Base-by-base conservation (phyloP, 495 filamentous ascomycete species). In the Penicillium chermesinum region DNA sequence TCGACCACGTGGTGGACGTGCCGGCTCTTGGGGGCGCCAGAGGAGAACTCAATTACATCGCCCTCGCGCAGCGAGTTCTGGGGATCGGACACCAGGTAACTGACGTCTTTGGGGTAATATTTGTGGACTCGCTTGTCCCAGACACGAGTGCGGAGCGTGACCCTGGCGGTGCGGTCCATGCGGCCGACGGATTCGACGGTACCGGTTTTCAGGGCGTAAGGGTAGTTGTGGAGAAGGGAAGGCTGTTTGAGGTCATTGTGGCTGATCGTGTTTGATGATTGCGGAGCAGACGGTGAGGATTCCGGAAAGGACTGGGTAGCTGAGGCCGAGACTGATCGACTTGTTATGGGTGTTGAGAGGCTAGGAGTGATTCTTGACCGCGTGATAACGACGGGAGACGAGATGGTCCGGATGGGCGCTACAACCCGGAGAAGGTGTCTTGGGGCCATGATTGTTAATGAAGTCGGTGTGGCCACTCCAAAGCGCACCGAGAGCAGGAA, bases 21-120 rank as follows among this genome's bases (percentile, higher is more conserved):
- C 44, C 83, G 82, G 50, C 77, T 78, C 48, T 76, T 75, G 13
- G 83, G 79, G 59, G 70, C 82, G 35, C 83, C 83, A 16, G 82
- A 77, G 16, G 78, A 78, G 60, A 93, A 86, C 63, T 83, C 79
- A n/a, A 94, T 81, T 12, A 91, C 79, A 65, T 94, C 88, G 58
- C 88, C 88, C 39, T 76, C 71, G 45, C 83, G 79, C 41, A 89
- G 72, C 12, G 86, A 89, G 71, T 84, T 79, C 59, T 63, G 67
- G 6, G 88, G 88, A 71, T 94, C 88, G 62, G 87, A 79, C 13
- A 91, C 87, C 27, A 90, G 75, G 65, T 60, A 68, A 13, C 54
- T 59, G 21, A 63, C 66, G 34, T 61, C 60, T 53, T 71, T 62
- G 8, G 62, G 65, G 61, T 71, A 75, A 42, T 47, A 58, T 56